A percentile compares a stretch with the other conserved stretches of the same genome.
Evolutionary conservation across 2,329 filamentous ascomycete species (phyloP).

Genomic region (Fusarium algeriense): DNA sequence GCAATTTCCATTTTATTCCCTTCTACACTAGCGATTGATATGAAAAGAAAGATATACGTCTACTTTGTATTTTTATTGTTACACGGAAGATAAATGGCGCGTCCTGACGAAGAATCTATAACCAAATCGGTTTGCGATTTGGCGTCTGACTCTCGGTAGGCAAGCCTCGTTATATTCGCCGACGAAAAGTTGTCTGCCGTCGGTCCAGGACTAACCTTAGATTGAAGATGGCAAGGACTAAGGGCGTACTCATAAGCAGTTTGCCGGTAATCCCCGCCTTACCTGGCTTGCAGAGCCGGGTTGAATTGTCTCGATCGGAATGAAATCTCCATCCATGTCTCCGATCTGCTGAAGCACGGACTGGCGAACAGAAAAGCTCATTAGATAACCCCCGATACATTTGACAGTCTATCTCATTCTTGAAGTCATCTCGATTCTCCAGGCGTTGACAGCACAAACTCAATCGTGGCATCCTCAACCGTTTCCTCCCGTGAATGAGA

Average conservation of each 20-base stretch:
- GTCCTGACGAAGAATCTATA: background rate
- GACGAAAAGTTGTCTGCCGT: constrained; percentile 4
- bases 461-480: background rate
- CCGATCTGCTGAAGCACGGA: constrained; percentile 7
- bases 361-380: background rate
- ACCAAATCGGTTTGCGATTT: constrained; percentile 16
- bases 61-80: constrained; percentile 1
- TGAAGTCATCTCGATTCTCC: background rate
- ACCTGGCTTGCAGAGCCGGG: background rate
- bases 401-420: constrained; percentile 23
- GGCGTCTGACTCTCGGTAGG: constrained; percentile 15
- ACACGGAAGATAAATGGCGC: constrained; percentile 3
- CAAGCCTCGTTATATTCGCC: constrained; percentile 5
- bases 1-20: constrained; percentile 15
- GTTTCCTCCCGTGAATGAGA: constrained; percentile 13
- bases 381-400: background rate
- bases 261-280: constrained; percentile 15
- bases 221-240: constrained; percentile 27
- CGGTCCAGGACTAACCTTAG: background rate
- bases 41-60: constrained; percentile 7
- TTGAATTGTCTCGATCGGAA: background rate
- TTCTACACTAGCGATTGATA: constrained; percentile 8
- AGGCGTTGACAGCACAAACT: constrained; percentile 16
- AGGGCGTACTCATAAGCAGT: constrained; percentile 10
- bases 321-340: constrained; percentile 15